phyloP scores from a whole-genome alignment of 257 asterid species.

The Solanum bulbocastanum region DNA sequence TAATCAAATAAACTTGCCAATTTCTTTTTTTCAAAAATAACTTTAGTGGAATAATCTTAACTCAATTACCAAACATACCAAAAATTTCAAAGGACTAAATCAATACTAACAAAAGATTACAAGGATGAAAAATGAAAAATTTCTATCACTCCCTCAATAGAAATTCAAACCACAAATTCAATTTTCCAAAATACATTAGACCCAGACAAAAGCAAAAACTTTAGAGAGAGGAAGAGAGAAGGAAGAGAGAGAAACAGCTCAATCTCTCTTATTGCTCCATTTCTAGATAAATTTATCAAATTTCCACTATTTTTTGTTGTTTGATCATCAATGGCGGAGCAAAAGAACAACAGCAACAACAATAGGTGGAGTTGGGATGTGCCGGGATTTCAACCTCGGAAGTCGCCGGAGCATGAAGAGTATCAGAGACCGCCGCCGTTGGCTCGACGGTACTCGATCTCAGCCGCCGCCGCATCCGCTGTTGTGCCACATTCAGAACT shows the following conservation, averaged over 20 bases:
- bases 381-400: constrained; percentile 80
- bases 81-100: background rate
- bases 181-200: background rate
- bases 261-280: constrained; percentile 3
- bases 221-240: constrained; percentile 4
- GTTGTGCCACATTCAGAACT: constrained; percentile 44
- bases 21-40: background rate
- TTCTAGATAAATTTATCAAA: background rate
- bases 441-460: constrained; percentile 70
- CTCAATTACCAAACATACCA: background rate
- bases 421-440: constrained; percentile 28
- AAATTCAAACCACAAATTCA: constrained; percentile 8
- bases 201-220: background rate
- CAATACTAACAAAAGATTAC: background rate
- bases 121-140: background rate
- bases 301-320: background rate
- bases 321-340: constrained; percentile 46
- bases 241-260: background rate
- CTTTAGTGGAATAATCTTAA: accelerated
- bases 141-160: background rate
- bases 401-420: constrained; percentile 48
- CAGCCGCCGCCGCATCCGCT: constrained; percentile 53
- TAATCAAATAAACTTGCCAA: accelerated
- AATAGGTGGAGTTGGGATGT: constrained; percentile 99
- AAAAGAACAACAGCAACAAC: constrained; percentile 45